Evolutionary conservation across 805 yeast genomes (phyloP).

Genomic region (Candida tibetensis): DNA sequence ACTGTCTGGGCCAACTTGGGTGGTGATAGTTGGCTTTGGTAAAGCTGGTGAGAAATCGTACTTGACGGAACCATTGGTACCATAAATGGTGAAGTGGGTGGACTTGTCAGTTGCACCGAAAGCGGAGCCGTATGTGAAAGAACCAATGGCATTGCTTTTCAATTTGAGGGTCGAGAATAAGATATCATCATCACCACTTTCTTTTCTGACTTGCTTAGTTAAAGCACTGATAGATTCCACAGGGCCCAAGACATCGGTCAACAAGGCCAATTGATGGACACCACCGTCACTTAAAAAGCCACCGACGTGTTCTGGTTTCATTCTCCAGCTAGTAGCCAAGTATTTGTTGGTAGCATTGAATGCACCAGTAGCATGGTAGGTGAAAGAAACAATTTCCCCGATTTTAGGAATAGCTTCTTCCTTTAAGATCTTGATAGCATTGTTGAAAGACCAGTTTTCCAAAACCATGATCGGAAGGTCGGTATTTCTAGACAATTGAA

Average conservation of each 20-base stretch:
- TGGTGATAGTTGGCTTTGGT: slow-evolving; percentile 37
- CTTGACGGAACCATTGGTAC: slow-evolving; percentile 71
- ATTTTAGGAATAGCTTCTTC: slow-evolving; percentile 59
- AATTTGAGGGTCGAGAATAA: slow-evolving; percentile 66
- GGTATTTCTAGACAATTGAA: slow-evolving; percentile 57
- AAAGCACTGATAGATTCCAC: slow-evolving; percentile 70
- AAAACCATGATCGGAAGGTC: slow-evolving; percentile 70
- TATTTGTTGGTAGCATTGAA: slow-evolving; percentile 61
- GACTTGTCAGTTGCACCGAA: slow-evolving; percentile 78
- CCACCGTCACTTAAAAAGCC: slow-evolving; percentile 95
- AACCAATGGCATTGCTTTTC: slow-evolving; percentile 67
- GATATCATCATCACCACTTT: slow-evolving; percentile 80
- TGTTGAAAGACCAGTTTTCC: slow-evolving; percentile 83
- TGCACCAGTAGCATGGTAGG: slow-evolving; percentile 72
- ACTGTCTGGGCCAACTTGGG: slow-evolving; percentile 22
- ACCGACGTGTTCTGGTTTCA: slow-evolving; percentile 86
- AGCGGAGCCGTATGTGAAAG: slow-evolving; percentile 83
- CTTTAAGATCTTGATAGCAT: slow-evolving; percentile 54
- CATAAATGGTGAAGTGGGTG: slow-evolving; percentile 67
- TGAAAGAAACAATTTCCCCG: slow-evolving; percentile 69
- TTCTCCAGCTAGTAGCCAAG: slow-evolving; percentile 78
- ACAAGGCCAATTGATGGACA: slow-evolving; percentile 87
- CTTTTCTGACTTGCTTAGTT: slow-evolving; percentile 72
- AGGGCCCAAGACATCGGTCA: slow-evolving; percentile 78
- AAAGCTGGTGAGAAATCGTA: slow-evolving; percentile 60